A percentile compares a stretch with the other conserved stretches of the same genome.
These are phyloP conservation scores for Aphanocladium album DNA, from an alignment of 2,329 filamentous ascomycete species.

Conservation along the genomic window DNA sequence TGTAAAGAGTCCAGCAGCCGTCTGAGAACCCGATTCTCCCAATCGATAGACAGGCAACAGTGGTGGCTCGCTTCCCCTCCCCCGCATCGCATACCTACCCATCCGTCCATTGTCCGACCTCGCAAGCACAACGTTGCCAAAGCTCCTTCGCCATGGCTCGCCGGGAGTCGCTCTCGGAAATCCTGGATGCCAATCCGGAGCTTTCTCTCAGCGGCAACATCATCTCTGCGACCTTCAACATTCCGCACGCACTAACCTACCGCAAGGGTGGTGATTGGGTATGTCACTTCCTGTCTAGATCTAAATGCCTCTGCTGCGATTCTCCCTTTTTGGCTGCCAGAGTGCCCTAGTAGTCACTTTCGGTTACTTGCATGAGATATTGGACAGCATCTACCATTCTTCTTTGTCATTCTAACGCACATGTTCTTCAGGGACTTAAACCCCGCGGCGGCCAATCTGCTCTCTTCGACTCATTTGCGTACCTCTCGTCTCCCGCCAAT, in stretches of 20 bases:
- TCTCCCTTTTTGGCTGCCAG: neutral
- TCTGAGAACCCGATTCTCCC: neutral
- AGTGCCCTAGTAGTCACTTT: neutral
- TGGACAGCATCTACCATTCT: constrained; percentile 8
- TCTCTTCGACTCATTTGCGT: constrained; percentile 83
- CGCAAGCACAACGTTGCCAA: constrained; percentile 8
- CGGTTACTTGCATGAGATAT: neutral
- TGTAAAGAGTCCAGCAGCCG: neutral
- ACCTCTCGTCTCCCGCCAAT: constrained; percentile 76
- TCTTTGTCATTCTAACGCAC: neutral
- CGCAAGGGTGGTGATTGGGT: constrained; percentile 58
- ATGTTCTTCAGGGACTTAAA: constrained; percentile 57
- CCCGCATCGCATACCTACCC: constrained; percentile 7
- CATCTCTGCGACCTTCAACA: constrained; percentile 61
- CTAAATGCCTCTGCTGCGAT: constrained; percentile 7
- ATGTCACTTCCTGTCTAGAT: neutral
- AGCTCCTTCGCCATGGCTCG: constrained; percentile 34
- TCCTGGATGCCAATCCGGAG: constrained; percentile 51
- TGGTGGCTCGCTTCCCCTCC: constrained; percentile 8
- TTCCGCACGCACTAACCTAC: constrained; percentile 56
- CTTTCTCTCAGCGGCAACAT: constrained; percentile 58
- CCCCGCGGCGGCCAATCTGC: constrained; percentile 82
- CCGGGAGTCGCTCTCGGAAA: constrained; percentile 50
- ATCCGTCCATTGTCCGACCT: constrained; percentile 7
- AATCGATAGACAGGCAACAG: neutral